Base-by-base conservation (phyloP, 495 filamentous ascomycete genomes). In the Xanthoparmelia taractica region DNA sequence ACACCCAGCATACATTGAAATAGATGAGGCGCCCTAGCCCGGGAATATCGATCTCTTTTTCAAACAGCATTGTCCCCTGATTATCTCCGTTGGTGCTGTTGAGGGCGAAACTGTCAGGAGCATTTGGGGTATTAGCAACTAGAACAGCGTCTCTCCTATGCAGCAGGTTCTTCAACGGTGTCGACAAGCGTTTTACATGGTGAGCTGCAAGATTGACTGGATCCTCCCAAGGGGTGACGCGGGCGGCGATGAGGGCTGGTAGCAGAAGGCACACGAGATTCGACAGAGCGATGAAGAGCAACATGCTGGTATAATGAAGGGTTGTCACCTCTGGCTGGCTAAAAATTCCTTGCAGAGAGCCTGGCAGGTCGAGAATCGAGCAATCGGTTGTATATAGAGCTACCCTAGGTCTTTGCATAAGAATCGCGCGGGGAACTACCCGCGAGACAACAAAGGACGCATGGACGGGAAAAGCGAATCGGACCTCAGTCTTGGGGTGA, bases 361-460 rank as follows among this genome's bases (percentile, higher is more conserved):
- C 1, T 54, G 13, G 17, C 50, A 54, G 17, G 17, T 54, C 29
- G 50, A 54, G 4, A 54, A 54, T 54, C 50, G 50, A 54, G 50
- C 50, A 31, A 54, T 33, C 29, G 29, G 50, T 33, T 15, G 50
- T 54, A 54, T 54, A 54, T 54, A 54, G 50, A 54, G 17, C 29
- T 31, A 54, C 29, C 29, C 29, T 33, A 11, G 29, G 50, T 33
- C 50, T 20, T 1, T 54, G 15, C 50, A 54, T 1, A 54, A 54
- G 10, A 20, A 17, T 15, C 20, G 50, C 50, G 33, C 50, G 29
- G 7, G 15, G 2, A n/a, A 8, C 8, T 33, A 54, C 6, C 27
- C 50, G 50, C 50, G 29, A 54, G 29, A 29, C 15, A 54, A 54
- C 50, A 34, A 20, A 33, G 50, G 13, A 50, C 47, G 47, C 25